Base-by-base conservation (phyloP, 108 stramenopile genomes). In the Seminavis robusta region DNA sequence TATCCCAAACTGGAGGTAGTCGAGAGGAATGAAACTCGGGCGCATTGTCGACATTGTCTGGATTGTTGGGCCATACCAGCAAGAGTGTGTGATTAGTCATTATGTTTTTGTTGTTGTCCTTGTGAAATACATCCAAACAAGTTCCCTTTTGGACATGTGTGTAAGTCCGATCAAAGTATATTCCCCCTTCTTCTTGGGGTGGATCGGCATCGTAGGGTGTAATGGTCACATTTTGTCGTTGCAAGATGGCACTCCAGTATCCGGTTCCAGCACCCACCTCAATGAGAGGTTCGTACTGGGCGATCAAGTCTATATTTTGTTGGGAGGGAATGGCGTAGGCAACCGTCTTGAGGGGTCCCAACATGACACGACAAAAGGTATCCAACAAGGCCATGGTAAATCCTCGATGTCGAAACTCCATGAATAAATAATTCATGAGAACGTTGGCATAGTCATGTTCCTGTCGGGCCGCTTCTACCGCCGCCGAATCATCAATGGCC, bases 51-150 rank as follows among this genome's bases (percentile, higher is more conserved):
- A 42, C 29, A 20, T 42, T 43, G 57, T 78, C 77, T 3, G 77
- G 77, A 65, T 74, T 69, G 63, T 78, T 78, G 7, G 77, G 77
- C 77, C 77, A 78, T 9, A 74, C 67, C 24, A 78, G 24, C 25
- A 78, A 40, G 11, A 78, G 24, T 2, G 73, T 65, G 4, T 34
- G 8, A 32, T 51, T 7, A 7, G 43, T 6, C 16, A 19, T 9
- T 6, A 44, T 13, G n/a, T n/a, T n/a, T n/a, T n/a, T n/a, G n/a
- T n/a, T n/a, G n/a, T n/a, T n/a, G n/a, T n/a, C n/a, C n/a, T n/a
- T n/a, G n/a, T n/a, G n/a, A n/a, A n/a, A n/a, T 15, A 32, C 30
- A 7, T 55, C 27, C 1, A 56, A 46, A 40, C 50, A 17, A 45
- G 31, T 37, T 25, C 24, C 40, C 0, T 21, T 65, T 36, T n/a